These are phyloP conservation scores for Saccharomycopsis schoenii DNA, from an alignment of 805 yeast genomes.

Conservation along the genomic window DNA sequence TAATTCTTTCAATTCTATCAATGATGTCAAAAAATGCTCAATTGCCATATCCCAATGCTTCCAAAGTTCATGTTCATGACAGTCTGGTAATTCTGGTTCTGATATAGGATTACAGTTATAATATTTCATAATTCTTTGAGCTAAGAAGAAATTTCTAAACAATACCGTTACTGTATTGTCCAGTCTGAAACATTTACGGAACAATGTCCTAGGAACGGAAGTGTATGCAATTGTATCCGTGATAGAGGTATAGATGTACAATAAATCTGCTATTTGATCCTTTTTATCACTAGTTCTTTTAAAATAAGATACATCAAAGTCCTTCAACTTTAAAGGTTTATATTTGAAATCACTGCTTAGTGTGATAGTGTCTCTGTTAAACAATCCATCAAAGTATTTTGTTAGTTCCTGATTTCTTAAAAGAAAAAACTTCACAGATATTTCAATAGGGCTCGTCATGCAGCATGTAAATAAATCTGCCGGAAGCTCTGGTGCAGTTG, in stretches of 20 bases:
- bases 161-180: slow-evolving; percentile 95
- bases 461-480: slow-evolving; percentile 96
- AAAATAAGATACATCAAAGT: slow-evolving; percentile 60
- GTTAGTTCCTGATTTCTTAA: slow-evolving; percentile 64
- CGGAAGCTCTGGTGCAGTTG: slow-evolving; percentile 90
- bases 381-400: slow-evolving; percentile 31
- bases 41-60: slow-evolving; percentile 96
- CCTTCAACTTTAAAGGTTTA: slow-evolving; percentile 24
- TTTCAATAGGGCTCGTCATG: slow-evolving; percentile 90
- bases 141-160: slow-evolving; percentile 84
- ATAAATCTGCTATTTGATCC: slow-evolving; percentile 91
- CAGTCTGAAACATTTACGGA: slow-evolving; percentile 85
- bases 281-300: slow-evolving; percentile 71
- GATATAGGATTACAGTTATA: slow-evolving; percentile 91
- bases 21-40: slow-evolving; percentile 79
- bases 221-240: slow-evolving; percentile 99
- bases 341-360: slow-evolving; percentile 19
- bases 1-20: slow-evolving; percentile 35
- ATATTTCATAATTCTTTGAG: slow-evolving; percentile 88
- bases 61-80: slow-evolving; percentile 87
- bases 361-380: slow-evolving; percentile 22
- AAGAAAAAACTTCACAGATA: slow-evolving; percentile 84
- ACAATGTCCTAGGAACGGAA: slow-evolving; percentile 72
- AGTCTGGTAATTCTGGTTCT: slow-evolving; percentile 85
- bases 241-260: slow-evolving; percentile 96